Base-by-base conservation (phyloP, 2,329 filamentous ascomycete genomes). In the Epicoccum nigrum region DNA sequence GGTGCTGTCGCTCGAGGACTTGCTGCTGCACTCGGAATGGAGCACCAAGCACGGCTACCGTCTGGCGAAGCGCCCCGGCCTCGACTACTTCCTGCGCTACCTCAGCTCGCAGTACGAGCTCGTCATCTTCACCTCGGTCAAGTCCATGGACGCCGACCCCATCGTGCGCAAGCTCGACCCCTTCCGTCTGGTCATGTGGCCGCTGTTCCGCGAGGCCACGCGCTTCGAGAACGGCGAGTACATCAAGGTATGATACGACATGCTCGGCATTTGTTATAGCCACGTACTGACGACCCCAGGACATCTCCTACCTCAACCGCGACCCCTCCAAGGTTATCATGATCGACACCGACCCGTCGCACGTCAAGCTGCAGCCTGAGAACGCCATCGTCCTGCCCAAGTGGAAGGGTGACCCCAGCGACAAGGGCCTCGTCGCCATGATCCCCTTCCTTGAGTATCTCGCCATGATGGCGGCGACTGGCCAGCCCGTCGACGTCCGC, bases 361-460 rank as follows among this genome's bases (percentile, higher is more conserved):
- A 97, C 67, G 90, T 93, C 54, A 88, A 89, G 65, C 84, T 88
- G 59, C 94, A 99, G 70, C 94, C 94, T n/a, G 91, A 96, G 67
- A 99, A 99, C 74, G 91, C 94, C 60, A 94, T 99, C 62, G 79
- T 97, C 38, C 79, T 99, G 23, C 86, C 91, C 23, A 92, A 92
- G 64, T 99, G 94, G 94, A 89, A 82, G 48, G 94, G 94, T 27
- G 83, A 95, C 60, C 76, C 86, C 38, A 84, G 86, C 64, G 93
- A 99, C 74, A 91, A 86, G 70, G 90, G 91, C 38, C 87, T 99
- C 9, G 89, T 99, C 17, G 84, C 86, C 4, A 79, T 97, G 40
- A 96, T 99, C 52, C 94, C 94, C 11, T 97, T 99, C 85, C 86
- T 99, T 56, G 94, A 99, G 77, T 97, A 97, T 75, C 85, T 99